Conservation (phyloP, 805 yeast genomes). For the Wickerhamiella dianesei region DNA sequence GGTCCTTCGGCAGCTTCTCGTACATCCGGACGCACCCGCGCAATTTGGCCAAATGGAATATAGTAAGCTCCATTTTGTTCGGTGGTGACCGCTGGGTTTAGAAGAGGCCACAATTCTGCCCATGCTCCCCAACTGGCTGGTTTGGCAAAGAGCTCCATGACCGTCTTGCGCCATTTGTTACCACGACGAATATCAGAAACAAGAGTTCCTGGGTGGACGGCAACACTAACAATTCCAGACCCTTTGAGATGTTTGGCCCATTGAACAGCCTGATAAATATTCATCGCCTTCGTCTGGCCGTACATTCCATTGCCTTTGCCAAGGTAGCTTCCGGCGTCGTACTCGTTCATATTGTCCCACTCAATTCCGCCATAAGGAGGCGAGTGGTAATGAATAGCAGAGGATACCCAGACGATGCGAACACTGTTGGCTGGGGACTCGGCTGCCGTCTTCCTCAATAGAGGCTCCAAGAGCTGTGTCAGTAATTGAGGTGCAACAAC, state of each 20-base stretch:
- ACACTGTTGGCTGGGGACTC: conserved; percentile 20
- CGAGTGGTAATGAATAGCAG: conserved; percentile 27
- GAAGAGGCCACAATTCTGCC: conserved; percentile 32
- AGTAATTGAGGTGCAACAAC: conserved; percentile 34
- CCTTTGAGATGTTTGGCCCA: conserved; percentile 27
- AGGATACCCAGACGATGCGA: conserved; percentile 35
- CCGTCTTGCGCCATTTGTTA: conserved; percentile 11
- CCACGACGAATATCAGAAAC: conserved; percentile 28
- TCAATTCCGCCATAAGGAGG: conserved; percentile 29
- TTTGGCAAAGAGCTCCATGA: conserved; percentile 11
- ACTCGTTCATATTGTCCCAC: conserved; percentile 26
- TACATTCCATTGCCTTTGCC: conserved; percentile 22
- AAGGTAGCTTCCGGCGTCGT: conserved; percentile 11
- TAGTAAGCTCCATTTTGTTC: conserved; percentile 27
- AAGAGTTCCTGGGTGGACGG: conserved; percentile 33
- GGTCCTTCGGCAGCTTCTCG: conserved; percentile 25
- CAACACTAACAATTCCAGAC: conserved; percentile 23
- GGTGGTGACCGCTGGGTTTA: conserved; percentile 27
- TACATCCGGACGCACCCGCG: conserved; percentile 28
- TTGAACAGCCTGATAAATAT: conserved; percentile 27
- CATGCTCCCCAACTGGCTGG: conserved; percentile 32
- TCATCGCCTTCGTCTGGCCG: conserved; percentile 36
- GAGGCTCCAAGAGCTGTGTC: conserved; percentile 24
- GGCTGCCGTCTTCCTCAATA: conserved; percentile 27
- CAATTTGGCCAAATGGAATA: conserved; percentile 32